Evolutionary conservation across 495 filamentous ascomycete genomes (phyloP), one percentile per base, ranked within the genome.

Genomic region (Penicillium psychrofluorescens): DNA sequence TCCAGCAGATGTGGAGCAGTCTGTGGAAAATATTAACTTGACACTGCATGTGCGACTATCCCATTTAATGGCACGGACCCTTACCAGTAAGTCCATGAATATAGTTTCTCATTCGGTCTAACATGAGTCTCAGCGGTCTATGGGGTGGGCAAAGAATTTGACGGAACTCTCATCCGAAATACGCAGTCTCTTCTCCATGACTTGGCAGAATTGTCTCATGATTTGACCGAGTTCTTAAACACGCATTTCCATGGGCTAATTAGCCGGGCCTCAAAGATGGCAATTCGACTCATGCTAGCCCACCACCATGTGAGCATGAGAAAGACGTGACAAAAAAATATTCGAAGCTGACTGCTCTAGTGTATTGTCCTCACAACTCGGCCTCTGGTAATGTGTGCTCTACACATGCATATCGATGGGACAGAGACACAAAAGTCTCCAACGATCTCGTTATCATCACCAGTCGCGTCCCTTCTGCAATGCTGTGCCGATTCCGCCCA

Each of bases 401-500:
- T 63, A 1, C 53, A 63, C 32, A 59, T 63, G 50, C 57, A 61
- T 22, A 59, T 61, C 6, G 56, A 60, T 30, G 43, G 54, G 8
- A 46, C 56, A 1, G 50, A 59, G 29, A 51, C 47, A 41, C 44
- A 51, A 11, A 41, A 43, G 11, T 59, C 53, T 2, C 50, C 53
- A 35, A 54, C 36, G 8, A 54, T 61, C 11, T 47, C 37, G 4
- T 38, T 59, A 1, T 38, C 55, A 2, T 40, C 48, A 0, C 55
- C 55, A 1, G 61, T 64, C 6, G 49, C 58, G 7, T 64, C 61
- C 4, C 53, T 64, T 10, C 33, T 64, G 13, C 58, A 57, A 35
- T 64, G 53, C 16, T 64, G 61, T 33, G 58, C 55, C 35, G 51
- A 62, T 28, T 64, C 61, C 1, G 61, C 61, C 3, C 58, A 62